phyloP scores from a whole-genome alignment of 345 rosid genomes.

The Gossypium longicalyx region DNA sequence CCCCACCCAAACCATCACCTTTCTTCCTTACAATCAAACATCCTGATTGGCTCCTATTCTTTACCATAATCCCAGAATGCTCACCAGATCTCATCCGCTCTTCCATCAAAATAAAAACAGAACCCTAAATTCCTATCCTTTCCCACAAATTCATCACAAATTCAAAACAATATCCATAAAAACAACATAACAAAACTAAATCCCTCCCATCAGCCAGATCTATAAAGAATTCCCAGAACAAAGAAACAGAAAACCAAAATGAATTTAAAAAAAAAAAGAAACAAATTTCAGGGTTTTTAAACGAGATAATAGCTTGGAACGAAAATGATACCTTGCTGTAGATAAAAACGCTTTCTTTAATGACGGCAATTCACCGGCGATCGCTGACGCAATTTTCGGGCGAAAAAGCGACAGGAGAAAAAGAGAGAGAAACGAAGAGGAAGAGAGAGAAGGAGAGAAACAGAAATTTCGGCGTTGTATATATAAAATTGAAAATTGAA shows the following conservation, averaged over 20 bases:
- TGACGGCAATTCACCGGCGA: slow-evolving; percentile 22
- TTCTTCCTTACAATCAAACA: slow-evolving; percentile 82
- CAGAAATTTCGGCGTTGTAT: not conserved
- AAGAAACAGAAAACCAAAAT: not conserved
- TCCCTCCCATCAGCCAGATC: slow-evolving; percentile 57
- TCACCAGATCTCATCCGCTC: slow-evolving; percentile 69
- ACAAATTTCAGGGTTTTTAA: not conserved
- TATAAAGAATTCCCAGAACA: slow-evolving; percentile 18
- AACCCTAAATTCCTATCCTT: slow-evolving; percentile 32
- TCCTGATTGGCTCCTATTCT: slow-evolving; percentile 72
- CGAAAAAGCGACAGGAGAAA: slow-evolving; percentile 25
- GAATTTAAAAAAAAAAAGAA: not conserved
- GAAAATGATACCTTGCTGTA: slow-evolving; percentile 19
- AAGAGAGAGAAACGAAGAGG: not conserved
- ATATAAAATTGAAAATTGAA: not conserved
- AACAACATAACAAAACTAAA: slow-evolving; percentile 16
- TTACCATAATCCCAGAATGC: slow-evolving; percentile 51
- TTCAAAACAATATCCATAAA: slow-evolving; percentile 12
- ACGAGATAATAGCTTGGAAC: not conserved
- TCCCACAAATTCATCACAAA: slow-evolving; percentile 27
- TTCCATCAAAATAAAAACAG: slow-evolving; percentile 49
- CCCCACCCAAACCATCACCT: slow-evolving; percentile 44
- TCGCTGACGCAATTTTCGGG: slow-evolving; percentile 43
- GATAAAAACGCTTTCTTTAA: slow-evolving; percentile 1
- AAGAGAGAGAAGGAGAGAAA: not conserved